Base-by-base conservation (phyloP, 352 stramenopile genomes). In the Phytophthora ramorum region DNA sequence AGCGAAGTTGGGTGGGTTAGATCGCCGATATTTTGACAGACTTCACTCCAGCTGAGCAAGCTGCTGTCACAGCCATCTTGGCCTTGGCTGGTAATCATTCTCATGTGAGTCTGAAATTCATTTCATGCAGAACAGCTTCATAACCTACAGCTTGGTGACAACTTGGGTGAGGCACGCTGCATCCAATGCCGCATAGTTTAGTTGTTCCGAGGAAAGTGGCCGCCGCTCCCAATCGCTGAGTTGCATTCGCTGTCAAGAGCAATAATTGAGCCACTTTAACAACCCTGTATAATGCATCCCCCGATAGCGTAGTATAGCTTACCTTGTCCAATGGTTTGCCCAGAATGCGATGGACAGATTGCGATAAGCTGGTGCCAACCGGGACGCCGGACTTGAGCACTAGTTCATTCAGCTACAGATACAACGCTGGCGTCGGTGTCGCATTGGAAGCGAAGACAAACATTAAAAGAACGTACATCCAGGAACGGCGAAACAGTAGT, bases 251-350 rank as follows among this genome's bases (percentile, higher is more conserved):
- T 77, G 55, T 50, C n/a, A 24, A 19, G 17, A 48, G 30, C 9
- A 35, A 53, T 5, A 35, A 64, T 12, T 43, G 26, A 45, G 46
- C 19, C 17, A 57, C 6, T 32, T 53, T 8, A 51, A n/a, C 35
- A 4, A 26, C 6, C 0, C 24, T 12, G 34, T 28, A 14, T 2
- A 13, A 49, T 30, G 24, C 5, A 57, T 24, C 10, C 10, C 37
- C 8, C 5, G 3, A 16, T 9, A 16, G 6, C 7, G 38, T 44
- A 6, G 38, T 20, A 9, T 20, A 44, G 3, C n/a, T 44, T 44
- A 91, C 81, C 63, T 92, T 92, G 35, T 92, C 76, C 24, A 92
- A 63, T 2, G 83, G 77, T 22, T 88, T 85, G 12, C 81, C 81
- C 16, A 92, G 45, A 34, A 90, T 63, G 0, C 58, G 69, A 4